phyloP scores from a whole-genome alignment of 306 rosid species.

The Lablab purpureus region DNA sequence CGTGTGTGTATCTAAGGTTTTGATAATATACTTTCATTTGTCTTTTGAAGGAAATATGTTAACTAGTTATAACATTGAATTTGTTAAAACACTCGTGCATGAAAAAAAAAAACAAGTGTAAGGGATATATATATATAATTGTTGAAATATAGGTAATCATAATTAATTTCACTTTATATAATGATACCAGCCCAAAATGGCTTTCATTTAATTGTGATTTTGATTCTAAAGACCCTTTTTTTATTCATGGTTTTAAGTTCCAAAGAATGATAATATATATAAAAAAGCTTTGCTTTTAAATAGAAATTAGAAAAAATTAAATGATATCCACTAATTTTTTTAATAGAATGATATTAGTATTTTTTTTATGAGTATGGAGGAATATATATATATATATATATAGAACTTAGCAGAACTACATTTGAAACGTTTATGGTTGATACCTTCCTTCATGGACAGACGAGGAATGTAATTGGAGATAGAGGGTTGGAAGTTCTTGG shows the following conservation, averaged over 20 bases:
- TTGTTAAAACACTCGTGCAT: background rate
- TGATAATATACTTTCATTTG: slow-evolving; percentile 1
- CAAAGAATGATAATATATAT: too few relatives aligned
- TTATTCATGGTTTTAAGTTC: too few relatives aligned
- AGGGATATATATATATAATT: background rate
- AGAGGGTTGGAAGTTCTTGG: slow-evolving; percentile 91
- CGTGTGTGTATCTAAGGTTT: background rate
- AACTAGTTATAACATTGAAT: background rate
- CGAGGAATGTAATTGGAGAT: slow-evolving; percentile 94
- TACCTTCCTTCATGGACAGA: slow-evolving; percentile 58
- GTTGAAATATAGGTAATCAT: background rate
- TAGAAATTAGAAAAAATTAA: too few relatives aligned
- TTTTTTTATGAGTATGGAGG: too few relatives aligned
- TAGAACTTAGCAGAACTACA: slow-evolving; percentile 1
- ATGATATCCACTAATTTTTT: too few relatives aligned
- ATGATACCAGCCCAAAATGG: too few relatives aligned
- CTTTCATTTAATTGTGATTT: too few relatives aligned
- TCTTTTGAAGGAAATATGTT: background rate
- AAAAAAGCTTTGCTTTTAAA: too few relatives aligned
- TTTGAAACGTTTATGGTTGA: slow-evolving; percentile 32
- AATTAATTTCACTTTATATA: too few relatives aligned
- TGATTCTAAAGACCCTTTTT: too few relatives aligned
- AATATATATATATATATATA: background rate
- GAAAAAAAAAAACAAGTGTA: too few relatives aligned
- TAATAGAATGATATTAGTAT: too few relatives aligned